Percentiles rank a stretch among this genome's conserved stretches.
Evolutionary conservation across 768 basidiomycete genomes (phyloP).

Genomic region (Leccinum aurantiacum): DNA sequence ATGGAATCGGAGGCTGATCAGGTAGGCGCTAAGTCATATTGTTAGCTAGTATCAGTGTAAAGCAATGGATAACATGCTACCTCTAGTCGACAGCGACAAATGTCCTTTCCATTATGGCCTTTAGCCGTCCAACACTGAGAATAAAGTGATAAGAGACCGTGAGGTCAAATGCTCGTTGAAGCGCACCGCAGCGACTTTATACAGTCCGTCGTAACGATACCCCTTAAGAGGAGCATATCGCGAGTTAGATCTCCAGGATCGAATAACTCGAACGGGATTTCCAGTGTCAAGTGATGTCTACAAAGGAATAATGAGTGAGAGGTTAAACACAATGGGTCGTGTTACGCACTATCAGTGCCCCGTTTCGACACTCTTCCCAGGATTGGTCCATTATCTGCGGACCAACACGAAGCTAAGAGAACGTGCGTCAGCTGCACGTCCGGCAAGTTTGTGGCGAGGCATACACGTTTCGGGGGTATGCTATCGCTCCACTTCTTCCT

Average conservation of each 20-base stretch:
- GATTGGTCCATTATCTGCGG: slow-evolving; percentile 27
- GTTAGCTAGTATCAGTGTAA: not conserved
- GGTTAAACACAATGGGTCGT: not conserved
- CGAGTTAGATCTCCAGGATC: slow-evolving; percentile 22
- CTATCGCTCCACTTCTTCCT: slow-evolving; percentile 8
- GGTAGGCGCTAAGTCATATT: slow-evolving; percentile 21
- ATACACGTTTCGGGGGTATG: slow-evolving; percentile 22
- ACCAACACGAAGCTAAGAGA: slow-evolving; percentile 14
- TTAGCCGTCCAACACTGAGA: slow-evolving; percentile 23
- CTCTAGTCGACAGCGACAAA: slow-evolving; percentile 31
- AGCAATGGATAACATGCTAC: not conserved
- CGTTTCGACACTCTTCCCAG: slow-evolving; percentile 16
- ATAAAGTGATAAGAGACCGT: not conserved
- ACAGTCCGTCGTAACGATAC: slow-evolving; percentile 34
- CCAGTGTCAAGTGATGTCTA: slow-evolving; percentile 23
- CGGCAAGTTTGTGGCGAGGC: slow-evolving; percentile 6
- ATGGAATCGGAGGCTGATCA: slow-evolving; percentile 21
- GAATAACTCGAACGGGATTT: slow-evolving; percentile 28
- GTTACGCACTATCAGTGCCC: slow-evolving; percentile 19
- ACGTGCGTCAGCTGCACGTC: not conserved
- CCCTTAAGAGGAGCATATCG: slow-evolving; percentile 27
- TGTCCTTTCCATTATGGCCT: slow-evolving; percentile 11
- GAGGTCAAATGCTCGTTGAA: not conserved
- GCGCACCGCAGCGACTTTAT: slow-evolving; percentile 24
- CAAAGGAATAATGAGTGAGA: not conserved